Evolutionary conservation across 129 eudicot genomes (phyloP), one percentile per base, ranked within the genome.

Genomic region (Flaveria trinervia): DNA sequence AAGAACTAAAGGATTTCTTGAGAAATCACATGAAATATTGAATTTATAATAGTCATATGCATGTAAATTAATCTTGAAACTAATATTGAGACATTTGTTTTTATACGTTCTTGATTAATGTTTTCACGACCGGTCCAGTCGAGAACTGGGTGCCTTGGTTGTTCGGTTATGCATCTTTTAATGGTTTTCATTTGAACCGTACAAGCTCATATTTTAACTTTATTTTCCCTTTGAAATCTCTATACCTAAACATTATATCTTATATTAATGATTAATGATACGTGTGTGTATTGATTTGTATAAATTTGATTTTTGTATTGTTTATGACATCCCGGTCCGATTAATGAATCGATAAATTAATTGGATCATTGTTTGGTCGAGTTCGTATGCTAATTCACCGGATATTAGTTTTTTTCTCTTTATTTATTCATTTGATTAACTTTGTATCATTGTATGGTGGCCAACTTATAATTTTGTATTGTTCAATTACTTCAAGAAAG

Each of bases 41-140:
- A 10, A 45, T 1, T 10, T 67, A 60, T 54, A 50, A 43, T 68
- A 59, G 71, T 44, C 41, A 60, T 70, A 18, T 44, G 73, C 54
- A 71, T 61, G 66, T 43, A 70, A 60, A 60, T 64, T 16, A 33
- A 70, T 28, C 64, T 30, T 78, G 51, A 57, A 70, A 68, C 59
- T 59, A 28, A 30, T 65, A 30, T 33, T 12, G 3, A 28, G 10
- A 30, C 18, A 30, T 65, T 10, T 65, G 7, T 65, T 26, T 57
- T 57, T 57, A 9, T 9, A 57, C 6, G 7, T 20, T 20, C 22
- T 20, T 2, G 9, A 60, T 60, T 2, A 22, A 45, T 45, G 50
- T 45, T 45, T 45, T 45, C 50, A 45, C 13, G 3, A 45, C 13
- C 50, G 0, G 50, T 8, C 50, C 50, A 45, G 22, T 20, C 22